Percentiles rank a stretch among this genome's conserved stretches.
Evolutionary conservation across 345 rosid genomes (phyloP).

Genomic region (Schrenkiella parvula): DNA sequence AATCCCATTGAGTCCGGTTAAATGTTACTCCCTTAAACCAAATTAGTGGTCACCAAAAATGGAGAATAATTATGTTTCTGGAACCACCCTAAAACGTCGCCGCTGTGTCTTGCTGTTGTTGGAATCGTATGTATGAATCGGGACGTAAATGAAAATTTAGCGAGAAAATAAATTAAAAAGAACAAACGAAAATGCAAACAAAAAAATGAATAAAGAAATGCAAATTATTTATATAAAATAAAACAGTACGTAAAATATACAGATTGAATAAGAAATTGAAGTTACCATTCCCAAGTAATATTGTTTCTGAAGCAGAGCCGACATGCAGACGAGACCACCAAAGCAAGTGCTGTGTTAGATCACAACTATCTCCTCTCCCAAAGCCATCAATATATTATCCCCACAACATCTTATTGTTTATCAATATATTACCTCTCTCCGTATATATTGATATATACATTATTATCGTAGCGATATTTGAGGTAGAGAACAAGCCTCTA

Average conservation of each 20-base stretch:
- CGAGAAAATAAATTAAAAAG: neutral
- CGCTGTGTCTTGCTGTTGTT: too few relatives aligned
- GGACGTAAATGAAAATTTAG: neutral
- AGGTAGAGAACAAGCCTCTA: constrained; percentile 4
- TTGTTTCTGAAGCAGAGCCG: constrained; percentile 34
- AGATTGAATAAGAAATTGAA: constrained; percentile 18
- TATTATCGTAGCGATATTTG: constrained; percentile 8
- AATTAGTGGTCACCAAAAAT: too few relatives aligned
- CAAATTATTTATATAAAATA: neutral
- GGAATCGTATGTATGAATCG: neutral
- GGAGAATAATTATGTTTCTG: too few relatives aligned
- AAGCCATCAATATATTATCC: constrained; percentile 22
- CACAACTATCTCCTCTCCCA: constrained; percentile 29
- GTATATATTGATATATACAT: neutral
- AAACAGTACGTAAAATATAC: constrained; percentile 1
- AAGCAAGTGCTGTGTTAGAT: constrained; percentile 36
- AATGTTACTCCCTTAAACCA: too few relatives aligned
- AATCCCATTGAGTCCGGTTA: too few relatives aligned
- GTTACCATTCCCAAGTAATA: constrained; percentile 32
- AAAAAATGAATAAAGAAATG: neutral
- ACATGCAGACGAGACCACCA: constrained; percentile 36
- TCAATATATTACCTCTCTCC: constrained; percentile 4
- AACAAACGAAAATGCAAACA: neutral
- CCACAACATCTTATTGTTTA: constrained; percentile 16
- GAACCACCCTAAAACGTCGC: too few relatives aligned